phyloP scores from a whole-genome alignment of 305 asterid species.

The Solanum hybrid region DNA sequence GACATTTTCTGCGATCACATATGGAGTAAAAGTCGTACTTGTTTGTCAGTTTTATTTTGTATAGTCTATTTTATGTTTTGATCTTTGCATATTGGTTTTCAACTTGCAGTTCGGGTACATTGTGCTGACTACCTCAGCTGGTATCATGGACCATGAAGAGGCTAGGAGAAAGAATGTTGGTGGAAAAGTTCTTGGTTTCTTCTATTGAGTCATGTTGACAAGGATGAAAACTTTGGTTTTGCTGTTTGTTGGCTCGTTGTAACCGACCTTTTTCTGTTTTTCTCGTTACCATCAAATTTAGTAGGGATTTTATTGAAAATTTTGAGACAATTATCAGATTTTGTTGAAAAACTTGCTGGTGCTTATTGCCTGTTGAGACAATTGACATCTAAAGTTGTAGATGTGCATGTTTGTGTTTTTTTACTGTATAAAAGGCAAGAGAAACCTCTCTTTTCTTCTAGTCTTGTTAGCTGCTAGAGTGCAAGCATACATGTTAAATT shows the following conservation, averaged over 20 bases:
- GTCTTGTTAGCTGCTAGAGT: no score
- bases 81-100: background rate
- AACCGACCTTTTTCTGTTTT: background rate
- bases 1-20: background rate
- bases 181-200: slow-evolving; percentile 9
- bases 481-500: no score
- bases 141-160: slow-evolving; percentile 9
- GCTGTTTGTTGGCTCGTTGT: background rate
- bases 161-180: slow-evolving; percentile 6
- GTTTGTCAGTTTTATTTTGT: background rate
- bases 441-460: no score
- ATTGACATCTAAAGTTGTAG: background rate
- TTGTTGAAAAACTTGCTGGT: background rate
- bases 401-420: background rate
- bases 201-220: background rate
- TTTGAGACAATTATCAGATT: background rate
- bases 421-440: no score
- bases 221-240: background rate
- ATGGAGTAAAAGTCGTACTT: background rate
- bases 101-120: background rate
- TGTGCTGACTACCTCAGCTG: slow-evolving; percentile 8
- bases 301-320: background rate
- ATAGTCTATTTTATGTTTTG: background rate
- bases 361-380: background rate
- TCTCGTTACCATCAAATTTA: background rate